Percentiles rank a stretch among this genome's conserved stretches.
phyloP scores from a whole-genome alignment of 306 rosid genomes.

The Pyrus communis region DNA sequence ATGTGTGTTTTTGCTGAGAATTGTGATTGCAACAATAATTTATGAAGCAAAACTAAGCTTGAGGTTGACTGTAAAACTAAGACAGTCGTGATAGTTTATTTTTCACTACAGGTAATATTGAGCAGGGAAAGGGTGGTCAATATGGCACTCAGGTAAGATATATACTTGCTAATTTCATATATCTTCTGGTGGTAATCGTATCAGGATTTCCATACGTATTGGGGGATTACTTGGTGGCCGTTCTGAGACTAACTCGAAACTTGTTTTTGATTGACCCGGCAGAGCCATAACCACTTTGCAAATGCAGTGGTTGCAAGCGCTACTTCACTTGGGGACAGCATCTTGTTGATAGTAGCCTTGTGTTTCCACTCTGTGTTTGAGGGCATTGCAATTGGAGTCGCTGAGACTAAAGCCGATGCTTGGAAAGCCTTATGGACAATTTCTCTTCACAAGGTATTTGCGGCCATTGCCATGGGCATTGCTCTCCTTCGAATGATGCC shows the following conservation, averaged over 20 bases:
- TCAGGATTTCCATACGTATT: neutral
- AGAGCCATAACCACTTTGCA: slow-evolving; percentile 37
- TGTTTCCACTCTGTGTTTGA: slow-evolving; percentile 85
- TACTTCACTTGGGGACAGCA: slow-evolving; percentile 59
- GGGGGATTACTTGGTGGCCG: neutral
- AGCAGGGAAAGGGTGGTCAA: neutral
- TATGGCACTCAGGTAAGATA: slow-evolving; percentile 2
- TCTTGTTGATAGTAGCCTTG: slow-evolving; percentile 61
- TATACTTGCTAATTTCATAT: neutral
- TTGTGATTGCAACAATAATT: neutral
- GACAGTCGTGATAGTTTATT: neutral
- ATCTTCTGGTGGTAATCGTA: neutral
- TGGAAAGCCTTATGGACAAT: slow-evolving; percentile 96
- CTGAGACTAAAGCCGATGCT: slow-evolving; percentile 59
- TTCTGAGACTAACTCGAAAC: neutral
- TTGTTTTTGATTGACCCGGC: slow-evolving; percentile 1
- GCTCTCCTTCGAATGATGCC: slow-evolving; percentile 81
- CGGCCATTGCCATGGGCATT: slow-evolving; percentile 85
- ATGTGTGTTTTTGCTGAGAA: neutral
- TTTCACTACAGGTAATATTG: neutral
- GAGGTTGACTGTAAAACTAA: neutral
- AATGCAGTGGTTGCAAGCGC: slow-evolving; percentile 19
- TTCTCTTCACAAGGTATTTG: slow-evolving; percentile 68
- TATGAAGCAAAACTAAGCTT: neutral
- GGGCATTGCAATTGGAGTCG: slow-evolving; percentile 79